Base-by-base conservation (phyloP, 2,329 filamentous ascomycete species). In the Clonostachys chloroleuca region DNA sequence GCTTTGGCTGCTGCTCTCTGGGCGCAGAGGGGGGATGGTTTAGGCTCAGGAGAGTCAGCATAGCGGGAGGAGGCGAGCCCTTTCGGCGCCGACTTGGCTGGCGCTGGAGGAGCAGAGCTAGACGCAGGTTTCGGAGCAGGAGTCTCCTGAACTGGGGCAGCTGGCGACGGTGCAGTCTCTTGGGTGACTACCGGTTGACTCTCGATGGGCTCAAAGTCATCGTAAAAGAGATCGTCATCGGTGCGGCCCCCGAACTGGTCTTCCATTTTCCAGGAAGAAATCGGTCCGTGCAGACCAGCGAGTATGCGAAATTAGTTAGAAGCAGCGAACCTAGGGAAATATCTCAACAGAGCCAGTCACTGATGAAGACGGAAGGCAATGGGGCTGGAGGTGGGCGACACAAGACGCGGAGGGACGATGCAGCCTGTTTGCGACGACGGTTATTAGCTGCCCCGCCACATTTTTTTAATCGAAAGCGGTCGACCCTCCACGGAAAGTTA, bases 191-290 rank as follows among this genome's bases (percentile, higher is more conserved):
- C 54, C 6, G 62, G 49, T 42, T 65, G 59, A 52, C 62, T 61
- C 39, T 70, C 62, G 44, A 81, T 70, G 8, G 78, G 78, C 59
- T 83, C 80, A 49, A 83, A 81, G 56, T 83, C 80, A 54, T 83
- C 80, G 50, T 76, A 75, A 58, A 83, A 83, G 49, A 83, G 70
- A 57, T 82, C 80, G 54, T 83, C 80, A 56, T 83, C 80, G 42
- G 80, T 83, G 17, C 80, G 72, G 43, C 78, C 79, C 49, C 75
- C 73, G 54, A 82, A 83, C 56, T 83, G 79, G 53, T 83, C 79
- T 18, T 82, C 78, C 79, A 82, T 82, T 51, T 30, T 30, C 24
- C 9, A 30, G 24, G 24, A 30, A 30, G 24, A 6, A 30, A 10
- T 30, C 24, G 24, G 8, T 30, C 9, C 24, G 24, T 30, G 24